Evolutionary conservation across 208 protist genomes (phyloP).

Genomic region (Polymyxa betae): DNA sequence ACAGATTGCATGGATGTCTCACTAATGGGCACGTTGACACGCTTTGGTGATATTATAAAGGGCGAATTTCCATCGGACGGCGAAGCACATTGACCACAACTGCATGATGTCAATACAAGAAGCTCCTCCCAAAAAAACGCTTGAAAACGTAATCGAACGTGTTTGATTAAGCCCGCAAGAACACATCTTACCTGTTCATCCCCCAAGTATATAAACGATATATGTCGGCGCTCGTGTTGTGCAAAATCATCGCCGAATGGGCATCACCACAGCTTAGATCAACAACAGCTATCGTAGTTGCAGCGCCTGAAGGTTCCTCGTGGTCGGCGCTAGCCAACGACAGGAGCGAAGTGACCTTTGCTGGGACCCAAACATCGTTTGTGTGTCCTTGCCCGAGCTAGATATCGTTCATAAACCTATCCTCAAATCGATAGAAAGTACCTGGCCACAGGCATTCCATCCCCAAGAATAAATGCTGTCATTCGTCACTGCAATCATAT

Average conservation of each 20-base stretch:
- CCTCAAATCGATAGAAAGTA: neutral
- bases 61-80: neutral
- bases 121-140: too few species aligned
- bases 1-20: neutral
- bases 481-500: neutral
- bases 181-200: slow-evolving; percentile 29
- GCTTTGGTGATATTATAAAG: neutral
- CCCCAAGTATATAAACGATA: slow-evolving; percentile 35
- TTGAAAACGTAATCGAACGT: too few species aligned
- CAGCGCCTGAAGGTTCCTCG: neutral
- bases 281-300: neutral
- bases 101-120: neutral
- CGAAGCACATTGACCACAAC: neutral
- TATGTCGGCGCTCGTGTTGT: neutral
- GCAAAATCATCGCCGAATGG: neutral
- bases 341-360: neutral
- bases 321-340: neutral
- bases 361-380: neutral
- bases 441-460: slow-evolving; percentile 21
- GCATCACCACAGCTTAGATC: slow-evolving; percentile 5
- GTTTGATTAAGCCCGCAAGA: too few species aligned
- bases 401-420: neutral
- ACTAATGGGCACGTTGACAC: neutral
- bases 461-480: slow-evolving; percentile 16
- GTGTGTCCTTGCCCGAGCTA: neutral